Evolutionary conservation across 352 stramenopile species (phyloP).

Genomic region (Aphanomyces invadans): DNA sequence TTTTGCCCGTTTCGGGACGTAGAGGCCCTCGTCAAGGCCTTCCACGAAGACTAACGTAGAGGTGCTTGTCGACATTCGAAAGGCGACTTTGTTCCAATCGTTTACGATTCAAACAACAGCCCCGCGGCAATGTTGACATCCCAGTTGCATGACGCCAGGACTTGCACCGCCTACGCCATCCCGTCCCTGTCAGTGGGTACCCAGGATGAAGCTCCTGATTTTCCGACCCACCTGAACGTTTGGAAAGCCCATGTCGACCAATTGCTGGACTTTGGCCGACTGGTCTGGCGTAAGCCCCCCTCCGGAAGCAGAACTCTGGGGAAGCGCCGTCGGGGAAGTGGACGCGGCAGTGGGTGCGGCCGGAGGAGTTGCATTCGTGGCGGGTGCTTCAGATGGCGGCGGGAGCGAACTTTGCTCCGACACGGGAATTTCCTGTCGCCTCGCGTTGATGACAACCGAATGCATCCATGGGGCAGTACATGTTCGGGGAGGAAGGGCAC

Average conservation of each 20-base stretch:
- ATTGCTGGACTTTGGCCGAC: constrained; percentile 46
- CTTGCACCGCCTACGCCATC: constrained; percentile 51
- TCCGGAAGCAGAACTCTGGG: neutral
- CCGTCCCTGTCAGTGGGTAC: too few relatives aligned
- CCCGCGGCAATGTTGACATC: constrained; percentile 77
- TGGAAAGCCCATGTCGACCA: constrained; percentile 63
- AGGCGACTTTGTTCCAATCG: neutral
- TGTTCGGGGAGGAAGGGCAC: constrained; percentile 83
- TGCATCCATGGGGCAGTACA: constrained; percentile 31
- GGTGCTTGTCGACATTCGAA: neutral
- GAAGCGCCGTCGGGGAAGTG: neutral
- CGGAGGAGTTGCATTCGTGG: constrained; percentile 23
- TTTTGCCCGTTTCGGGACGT: constrained; percentile 56
- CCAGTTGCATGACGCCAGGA: constrained; percentile 58
- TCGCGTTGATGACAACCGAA: constrained; percentile 5
- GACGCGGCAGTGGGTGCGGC: constrained; percentile 14
- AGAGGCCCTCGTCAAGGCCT: constrained; percentile 32
- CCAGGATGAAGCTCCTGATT: too few relatives aligned
- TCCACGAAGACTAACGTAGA: constrained; percentile 26
- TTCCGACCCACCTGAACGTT: constrained; percentile 48
- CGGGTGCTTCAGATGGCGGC: constrained; percentile 22
- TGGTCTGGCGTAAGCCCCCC: constrained; percentile 27
- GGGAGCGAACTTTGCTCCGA: constrained; percentile 36
- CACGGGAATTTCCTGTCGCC: constrained; percentile 54
- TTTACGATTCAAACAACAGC: constrained; percentile 58